Conservation (phyloP, 176 grass and related monocot genomes). For the Bothriochloa decipiens region DNA sequence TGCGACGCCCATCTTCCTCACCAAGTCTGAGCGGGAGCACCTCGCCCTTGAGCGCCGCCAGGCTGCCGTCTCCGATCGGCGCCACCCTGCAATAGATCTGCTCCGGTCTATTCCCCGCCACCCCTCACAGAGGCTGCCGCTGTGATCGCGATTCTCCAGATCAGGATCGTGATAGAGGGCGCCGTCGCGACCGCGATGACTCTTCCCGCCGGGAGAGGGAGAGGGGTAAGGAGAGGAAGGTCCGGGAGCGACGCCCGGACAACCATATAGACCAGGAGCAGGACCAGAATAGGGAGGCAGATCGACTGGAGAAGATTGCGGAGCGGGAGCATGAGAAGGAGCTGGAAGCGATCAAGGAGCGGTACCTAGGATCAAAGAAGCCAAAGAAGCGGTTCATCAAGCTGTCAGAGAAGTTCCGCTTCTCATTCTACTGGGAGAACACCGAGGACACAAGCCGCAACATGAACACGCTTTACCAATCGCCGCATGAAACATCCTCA, state of each 20-base stretch:
- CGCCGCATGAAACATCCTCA: too few relatives aligned
- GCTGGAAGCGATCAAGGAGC: constrained; percentile 91
- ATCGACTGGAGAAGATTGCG: constrained; percentile 61
- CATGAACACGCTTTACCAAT: constrained; percentile 72
- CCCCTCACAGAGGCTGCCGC: too few relatives aligned
- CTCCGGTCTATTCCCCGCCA: too few relatives aligned
- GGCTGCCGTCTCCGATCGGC: constrained; percentile 79
- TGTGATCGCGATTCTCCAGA: too few relatives aligned
- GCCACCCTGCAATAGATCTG: constrained; percentile 29
- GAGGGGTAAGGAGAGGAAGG: too few relatives aligned
- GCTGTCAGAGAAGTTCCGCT: constrained; percentile 93
- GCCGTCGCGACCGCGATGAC: too few relatives aligned
- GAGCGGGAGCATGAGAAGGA: constrained; percentile 89
- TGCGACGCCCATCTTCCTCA: constrained; percentile 69
- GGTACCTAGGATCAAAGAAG: constrained; percentile 90
- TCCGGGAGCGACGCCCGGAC: too few relatives aligned
- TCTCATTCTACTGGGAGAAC: constrained; percentile 98
- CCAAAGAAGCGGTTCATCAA: constrained; percentile 98
- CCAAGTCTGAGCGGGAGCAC: constrained; percentile 75
- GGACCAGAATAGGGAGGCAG: constrained; percentile 21
- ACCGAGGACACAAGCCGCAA: constrained; percentile 87
- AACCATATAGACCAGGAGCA: constrained; percentile 48
- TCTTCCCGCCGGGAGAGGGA: too few relatives aligned
- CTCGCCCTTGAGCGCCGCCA: constrained; percentile 83
- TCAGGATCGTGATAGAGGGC: too few relatives aligned